Conservation (phyloP, 2,329 filamentous ascomycete genomes). For the Bipolaris cookei region DNA sequence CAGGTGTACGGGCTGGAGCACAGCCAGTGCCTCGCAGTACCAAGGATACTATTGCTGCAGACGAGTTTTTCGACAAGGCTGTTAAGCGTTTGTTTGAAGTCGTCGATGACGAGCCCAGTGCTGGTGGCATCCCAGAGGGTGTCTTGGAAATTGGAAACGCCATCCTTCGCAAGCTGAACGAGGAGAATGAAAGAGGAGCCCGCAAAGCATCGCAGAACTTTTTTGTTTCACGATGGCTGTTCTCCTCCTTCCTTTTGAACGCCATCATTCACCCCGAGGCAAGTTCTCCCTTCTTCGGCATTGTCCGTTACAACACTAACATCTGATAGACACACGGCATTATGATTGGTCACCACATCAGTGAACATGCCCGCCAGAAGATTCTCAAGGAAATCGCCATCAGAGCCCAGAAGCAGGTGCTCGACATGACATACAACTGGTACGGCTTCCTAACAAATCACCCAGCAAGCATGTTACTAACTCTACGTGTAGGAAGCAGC, state of each 20-base stretch:
- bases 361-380: conserved; percentile 84
- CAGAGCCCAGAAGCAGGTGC: conserved; percentile 78
- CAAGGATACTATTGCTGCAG: conserved; percentile 80
- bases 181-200: conserved; percentile 65
- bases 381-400: conserved; percentile 76
- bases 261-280: conserved; percentile 90
- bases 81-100: conserved; percentile 83
- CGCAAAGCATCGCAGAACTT: conserved; percentile 76
- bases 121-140: conserved; percentile 83
- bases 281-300: conserved; percentile 29
- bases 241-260: conserved; percentile 83
- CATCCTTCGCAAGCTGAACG: conserved; percentile 75
- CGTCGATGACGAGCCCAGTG: conserved; percentile 77
- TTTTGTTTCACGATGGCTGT: conserved; percentile 90
- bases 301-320: conserved; percentile 41
- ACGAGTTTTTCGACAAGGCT: conserved; percentile 86
- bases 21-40: conserved; percentile 75
- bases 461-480: conserved; percentile 30
- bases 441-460: conserved; percentile 53
- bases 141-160: conserved; percentile 84
- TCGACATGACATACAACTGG: conserved; percentile 74
- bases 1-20: conserved; percentile 69
- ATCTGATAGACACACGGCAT: conserved; percentile 60
- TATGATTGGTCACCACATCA: conserved; percentile 90
- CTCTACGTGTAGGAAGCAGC: conserved; percentile 57